Evolutionary conservation across 441 rosid species (phyloP), one percentile per base, ranked within the genome.

Genomic region (Erodium texanum): DNA sequence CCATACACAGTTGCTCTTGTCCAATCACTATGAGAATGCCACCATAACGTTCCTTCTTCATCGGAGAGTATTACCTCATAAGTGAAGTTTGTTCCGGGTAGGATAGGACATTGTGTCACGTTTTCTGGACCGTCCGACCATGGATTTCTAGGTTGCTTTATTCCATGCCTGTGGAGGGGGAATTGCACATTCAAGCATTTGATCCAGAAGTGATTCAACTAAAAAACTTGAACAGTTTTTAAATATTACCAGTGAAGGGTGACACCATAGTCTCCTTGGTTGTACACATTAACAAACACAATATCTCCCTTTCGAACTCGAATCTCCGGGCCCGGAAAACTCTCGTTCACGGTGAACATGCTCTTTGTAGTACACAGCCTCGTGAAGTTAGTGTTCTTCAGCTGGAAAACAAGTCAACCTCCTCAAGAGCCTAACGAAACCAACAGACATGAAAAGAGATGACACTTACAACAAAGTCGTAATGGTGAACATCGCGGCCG

Each of bases 271-370:
- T 32, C 67, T 64, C 82, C 85, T 0, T 66, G 29, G 79, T 83
- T 87, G 66, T 76, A 52, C 69, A 84, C 86, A 0, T 71, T 77
- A 48, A 87, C 80, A 22, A 72, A 62, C 43, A 83, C 66, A 8
- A 76, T 83, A 58, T 87, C 85, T 19, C 90, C 86, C 68, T 81
- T 79, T 19, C 59, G 71, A 24, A 78, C 90, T 12, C 66, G 65
- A 6, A 86, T 59, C 11, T 83, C 80, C 24, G 90, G 90, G 12
- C 90, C 87, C 10, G 89, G 93, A 65, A 75, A 86, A 36, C 74
- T 41, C 12, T 85, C 81, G 66, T 87, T 87, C 23, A 87, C 87
- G 16, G 90, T 84, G 64, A 85, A 66, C 34, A 87, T 83, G 1
- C 70, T 71, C 73, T 86, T 82, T 38, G 79, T 79, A 72, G 70